Conservation (phyloP, 2,329 filamentous ascomycete genomes). For the Fusarium sp. region DNA sequence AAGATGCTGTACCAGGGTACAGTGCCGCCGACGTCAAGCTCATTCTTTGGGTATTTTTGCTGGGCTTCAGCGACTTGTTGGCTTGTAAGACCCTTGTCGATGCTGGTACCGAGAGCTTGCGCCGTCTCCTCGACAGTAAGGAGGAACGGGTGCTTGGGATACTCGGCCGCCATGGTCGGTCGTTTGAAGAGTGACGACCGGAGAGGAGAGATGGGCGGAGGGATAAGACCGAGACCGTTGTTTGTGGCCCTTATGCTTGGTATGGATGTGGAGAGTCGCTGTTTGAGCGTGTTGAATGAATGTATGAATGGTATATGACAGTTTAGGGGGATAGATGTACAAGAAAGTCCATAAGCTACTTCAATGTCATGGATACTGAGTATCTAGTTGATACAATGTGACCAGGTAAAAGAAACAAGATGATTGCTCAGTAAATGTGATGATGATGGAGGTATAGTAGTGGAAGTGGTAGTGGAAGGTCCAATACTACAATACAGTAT, state of each 20-base stretch:
- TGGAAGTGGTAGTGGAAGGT: neutral
- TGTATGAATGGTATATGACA: neutral
- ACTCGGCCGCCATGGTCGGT: conserved; percentile 59
- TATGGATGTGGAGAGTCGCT: neutral
- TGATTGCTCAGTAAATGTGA: neutral
- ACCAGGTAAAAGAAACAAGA: neutral
- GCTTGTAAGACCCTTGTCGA: conserved; percentile 74
- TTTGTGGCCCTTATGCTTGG: conserved; percentile 19
- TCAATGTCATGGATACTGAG: conserved; percentile 25
- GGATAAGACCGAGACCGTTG: neutral
- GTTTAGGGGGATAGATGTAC: neutral
- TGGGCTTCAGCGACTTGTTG: conserved; percentile 69
- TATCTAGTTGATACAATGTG: neutral
- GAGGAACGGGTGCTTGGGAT: conserved; percentile 68
- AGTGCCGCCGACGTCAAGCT: conserved; percentile 74
- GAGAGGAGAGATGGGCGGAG: neutral
- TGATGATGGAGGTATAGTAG: neutral
- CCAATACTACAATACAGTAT: neutral
- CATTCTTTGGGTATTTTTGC: conserved; percentile 72
- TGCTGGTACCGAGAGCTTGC: conserved; percentile 68
- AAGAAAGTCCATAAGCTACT: conserved; percentile 26
- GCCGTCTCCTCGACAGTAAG: conserved; percentile 72
- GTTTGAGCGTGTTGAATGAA: conserved; percentile 1
- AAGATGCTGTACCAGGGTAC: conserved; percentile 79
- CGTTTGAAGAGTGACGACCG: conserved; percentile 10